Evolutionary conservation across 1,284 basidiomycete genomes (phyloP), one percentile per base, ranked within the genome.

Genomic region (Sporisorium iseilematis-ciliati): DNA sequence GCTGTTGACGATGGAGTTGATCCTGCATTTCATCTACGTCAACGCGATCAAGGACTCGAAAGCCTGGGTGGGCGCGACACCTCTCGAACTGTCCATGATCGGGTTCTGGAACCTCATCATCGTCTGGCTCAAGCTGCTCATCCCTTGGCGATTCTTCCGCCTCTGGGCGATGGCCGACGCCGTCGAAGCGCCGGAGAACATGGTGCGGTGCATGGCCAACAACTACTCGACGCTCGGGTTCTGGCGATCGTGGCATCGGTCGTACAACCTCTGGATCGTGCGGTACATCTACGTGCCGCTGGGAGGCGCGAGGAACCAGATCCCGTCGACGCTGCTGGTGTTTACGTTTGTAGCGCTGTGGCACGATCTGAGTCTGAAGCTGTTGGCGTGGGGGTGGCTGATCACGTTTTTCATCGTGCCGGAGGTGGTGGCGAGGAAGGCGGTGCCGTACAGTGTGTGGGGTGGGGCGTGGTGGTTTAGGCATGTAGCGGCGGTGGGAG

Each of bases 261-360:
- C 92, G 78, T 99, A 95, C 87, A 99, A 99, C 83, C 89, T 98
- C 10, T 99, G 97, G 96, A 89, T 95, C 53, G 91, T 96, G 45
- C 88, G 95, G 29, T 82, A 75, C 54, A 93, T 99, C 76, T 98
- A 99, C 86, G 88, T 99, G 31, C 96, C 96, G 0, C 88, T 98
- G 8, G 96, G 96, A 8, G 96, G 95, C 1, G 73, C 86, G 0
- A 87, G 89, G 25, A 90, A 90, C 72, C 86, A 90, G 3, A 82
- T 92, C 0, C 70, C 92, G 20, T 91, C 95, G 21, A 93, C 90
- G 0, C 75, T 92, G 7, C 87, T 97, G 20, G 91, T 97, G 31
- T 99, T 99, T 87, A 92, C 95, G 0, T 99, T 99, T 83, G 96
- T 98, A n/a, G 97, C 97, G 0, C 87, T 99, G 16, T 99, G 97